A percentile compares a stretch with the other conserved stretches of the same genome.
Evolutionary conservation across 2,329 filamentous ascomycete species (phyloP).

Genomic region (Teratosphaeria gauchensis): DNA sequence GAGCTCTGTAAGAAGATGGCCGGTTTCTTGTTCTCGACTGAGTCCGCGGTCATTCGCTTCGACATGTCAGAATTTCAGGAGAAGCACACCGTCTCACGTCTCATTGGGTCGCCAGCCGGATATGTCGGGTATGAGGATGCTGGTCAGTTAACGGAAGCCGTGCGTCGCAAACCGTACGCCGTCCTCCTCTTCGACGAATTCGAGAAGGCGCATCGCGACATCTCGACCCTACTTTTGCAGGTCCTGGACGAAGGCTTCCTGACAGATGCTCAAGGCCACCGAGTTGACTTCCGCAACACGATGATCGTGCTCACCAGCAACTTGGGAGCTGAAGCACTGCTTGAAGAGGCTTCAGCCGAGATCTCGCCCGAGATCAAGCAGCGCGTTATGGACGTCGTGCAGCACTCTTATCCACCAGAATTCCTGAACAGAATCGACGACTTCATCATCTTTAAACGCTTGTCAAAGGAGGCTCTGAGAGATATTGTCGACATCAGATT

Average conservation of each 20-base stretch:
- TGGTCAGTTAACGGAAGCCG: constrained; percentile 89
- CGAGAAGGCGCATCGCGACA: constrained; percentile 93
- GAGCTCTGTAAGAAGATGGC: constrained; percentile 96
- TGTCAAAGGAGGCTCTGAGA: constrained; percentile 66
- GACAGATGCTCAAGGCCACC: constrained; percentile 90
- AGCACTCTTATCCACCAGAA: constrained; percentile 68
- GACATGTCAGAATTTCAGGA: constrained; percentile 98
- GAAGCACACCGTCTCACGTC: constrained; percentile 85
- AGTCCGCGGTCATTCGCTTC: constrained; percentile 82
- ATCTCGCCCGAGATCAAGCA: constrained; percentile 64
- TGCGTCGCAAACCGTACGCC: constrained; percentile 88
- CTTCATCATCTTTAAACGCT: constrained; percentile 89
- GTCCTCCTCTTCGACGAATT: constrained; percentile 95
- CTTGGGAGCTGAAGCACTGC: constrained; percentile 82
- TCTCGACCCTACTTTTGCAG: constrained; percentile 82
- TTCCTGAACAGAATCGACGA: constrained; percentile 96
- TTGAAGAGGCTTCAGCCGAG: constrained; percentile 31
- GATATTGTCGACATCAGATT: constrained; percentile 93
- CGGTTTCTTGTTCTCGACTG: constrained; percentile 83
- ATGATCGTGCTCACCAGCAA: constrained; percentile 96
- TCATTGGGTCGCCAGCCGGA: constrained; percentile 87
- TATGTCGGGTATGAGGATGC: constrained; percentile 97
- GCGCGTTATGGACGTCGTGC: constrained; percentile 82
- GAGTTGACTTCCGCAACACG: constrained; percentile 92
- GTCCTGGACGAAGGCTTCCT: constrained; percentile 94